Evolutionary conservation across 148 eudicot genomes (phyloP).

Genomic region (Vaccinium macrocarpon): DNA sequence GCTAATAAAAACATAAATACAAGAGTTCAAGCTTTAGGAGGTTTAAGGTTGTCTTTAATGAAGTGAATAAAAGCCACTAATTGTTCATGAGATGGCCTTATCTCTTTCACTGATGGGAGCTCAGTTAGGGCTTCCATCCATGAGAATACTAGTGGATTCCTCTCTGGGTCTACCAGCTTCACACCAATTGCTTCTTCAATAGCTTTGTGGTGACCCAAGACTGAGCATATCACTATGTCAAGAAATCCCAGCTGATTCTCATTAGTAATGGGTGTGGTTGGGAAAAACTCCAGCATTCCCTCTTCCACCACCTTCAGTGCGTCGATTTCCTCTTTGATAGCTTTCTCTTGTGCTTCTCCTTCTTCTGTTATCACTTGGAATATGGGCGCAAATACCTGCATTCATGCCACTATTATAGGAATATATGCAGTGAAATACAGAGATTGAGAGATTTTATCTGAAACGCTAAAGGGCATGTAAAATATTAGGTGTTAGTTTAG

Average conservation of each 20-base stretch:
- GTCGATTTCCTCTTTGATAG: conserved; percentile 18
- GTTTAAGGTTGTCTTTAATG: neutral
- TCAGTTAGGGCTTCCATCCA: conserved; percentile 23
- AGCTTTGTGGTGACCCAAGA: conserved; percentile 22
- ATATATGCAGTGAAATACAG: too few relatives aligned
- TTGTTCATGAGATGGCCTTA: conserved; percentile 24
- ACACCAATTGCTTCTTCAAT: conserved; percentile 25
- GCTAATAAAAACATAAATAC: neutral
- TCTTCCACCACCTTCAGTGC: conserved; percentile 25
- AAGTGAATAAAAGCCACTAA: conserved; percentile 19
- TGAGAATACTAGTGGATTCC: conserved; percentile 20
- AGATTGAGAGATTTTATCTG: neutral
- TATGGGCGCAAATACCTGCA: conserved; percentile 19
- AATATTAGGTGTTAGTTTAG: too few relatives aligned
- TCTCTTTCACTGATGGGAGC: conserved; percentile 28
- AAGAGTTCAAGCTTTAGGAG: neutral
- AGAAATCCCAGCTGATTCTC: conserved; percentile 23
- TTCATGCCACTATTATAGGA: neutral
- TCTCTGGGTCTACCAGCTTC: conserved; percentile 28
- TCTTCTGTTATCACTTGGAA: neutral
- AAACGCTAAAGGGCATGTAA: neutral
- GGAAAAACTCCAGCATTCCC: conserved; percentile 22
- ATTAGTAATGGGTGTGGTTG: conserved; percentile 5
- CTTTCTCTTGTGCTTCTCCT: conserved; percentile 19
- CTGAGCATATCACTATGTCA: conserved; percentile 25